Percentiles rank a stretch among this genome's conserved stretches.
These are phyloP conservation scores for Penicillium sp. DNA, from an alignment of 2,329 filamentous ascomycete genomes.

Conservation along the genomic window DNA sequence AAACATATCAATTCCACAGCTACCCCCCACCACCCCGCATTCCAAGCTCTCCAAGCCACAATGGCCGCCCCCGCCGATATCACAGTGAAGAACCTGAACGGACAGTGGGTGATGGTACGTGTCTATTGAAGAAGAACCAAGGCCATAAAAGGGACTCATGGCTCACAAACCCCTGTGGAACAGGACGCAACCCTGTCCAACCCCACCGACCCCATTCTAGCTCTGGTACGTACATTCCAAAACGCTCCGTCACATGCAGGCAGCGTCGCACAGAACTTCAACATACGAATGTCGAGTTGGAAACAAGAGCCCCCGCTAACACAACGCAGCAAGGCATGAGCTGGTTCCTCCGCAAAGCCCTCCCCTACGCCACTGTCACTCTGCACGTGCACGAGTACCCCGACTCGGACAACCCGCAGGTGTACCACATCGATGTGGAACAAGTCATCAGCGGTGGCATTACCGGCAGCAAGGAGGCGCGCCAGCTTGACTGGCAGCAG, in stretches of 20 bases:
- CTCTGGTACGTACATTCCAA: conserved; percentile 48
- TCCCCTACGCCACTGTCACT: conserved; percentile 67
- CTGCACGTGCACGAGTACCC: conserved; percentile 60
- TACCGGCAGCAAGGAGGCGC: conserved; percentile 61
- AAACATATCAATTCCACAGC: background rate
- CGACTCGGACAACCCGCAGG: conserved; percentile 39
- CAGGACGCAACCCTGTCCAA: conserved; percentile 76
- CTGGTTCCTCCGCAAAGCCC: conserved; percentile 70
- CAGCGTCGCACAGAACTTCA: background rate
- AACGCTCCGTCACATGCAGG: background rate
- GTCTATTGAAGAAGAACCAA: background rate
- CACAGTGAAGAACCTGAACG: conserved; percentile 66
- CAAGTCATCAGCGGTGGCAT: conserved; percentile 71
- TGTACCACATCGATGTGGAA: conserved; percentile 67
- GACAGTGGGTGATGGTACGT: conserved; percentile 68
- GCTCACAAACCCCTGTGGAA: conserved; percentile 2
- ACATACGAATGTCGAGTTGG: background rate
- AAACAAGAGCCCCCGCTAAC: conserved; percentile 6
- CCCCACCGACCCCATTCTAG: conserved; percentile 64
- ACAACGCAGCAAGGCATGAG: conserved; percentile 60
- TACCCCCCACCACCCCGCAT: conserved; percentile 23
- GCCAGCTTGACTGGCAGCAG: conserved; percentile 56
- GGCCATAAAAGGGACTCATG: background rate
- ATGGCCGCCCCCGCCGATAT: conserved; percentile 72
- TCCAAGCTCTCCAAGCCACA: conserved; percentile 28